phyloP scores from a whole-genome alignment of 495 filamentous ascomycete genomes.

The Penicillium antarcticum region DNA sequence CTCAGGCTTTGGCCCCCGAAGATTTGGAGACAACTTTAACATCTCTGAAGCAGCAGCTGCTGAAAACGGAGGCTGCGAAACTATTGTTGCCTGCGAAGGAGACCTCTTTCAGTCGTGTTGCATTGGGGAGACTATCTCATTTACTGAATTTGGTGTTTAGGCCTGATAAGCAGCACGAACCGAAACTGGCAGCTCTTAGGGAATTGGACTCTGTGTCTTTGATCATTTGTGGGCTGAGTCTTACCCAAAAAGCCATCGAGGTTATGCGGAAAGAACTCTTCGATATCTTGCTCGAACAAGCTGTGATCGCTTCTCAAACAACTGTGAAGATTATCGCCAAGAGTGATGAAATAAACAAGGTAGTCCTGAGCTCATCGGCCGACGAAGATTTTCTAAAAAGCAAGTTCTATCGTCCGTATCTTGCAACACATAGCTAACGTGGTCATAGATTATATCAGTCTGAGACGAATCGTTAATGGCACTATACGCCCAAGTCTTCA shows the following conservation, averaged over 20 bases:
- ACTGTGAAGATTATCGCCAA: neutral
- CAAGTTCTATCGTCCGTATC: neutral
- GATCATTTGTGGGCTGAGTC: neutral
- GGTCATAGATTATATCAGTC: neutral
- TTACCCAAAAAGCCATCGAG: neutral
- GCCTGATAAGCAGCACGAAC: neutral
- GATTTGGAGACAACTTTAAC: neutral
- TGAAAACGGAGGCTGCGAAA: neutral
- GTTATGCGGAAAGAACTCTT: neutral
- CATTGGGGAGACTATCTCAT: neutral
- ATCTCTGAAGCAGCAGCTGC: neutral
- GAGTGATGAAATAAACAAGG: neutral
- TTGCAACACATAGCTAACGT: neutral
- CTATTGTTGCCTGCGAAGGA: neutral
- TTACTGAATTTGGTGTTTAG: neutral
- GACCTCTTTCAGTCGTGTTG: neutral
- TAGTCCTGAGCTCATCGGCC: neutral
- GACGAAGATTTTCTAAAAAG: neutral
- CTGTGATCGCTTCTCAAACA: neutral
- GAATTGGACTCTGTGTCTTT: neutral
- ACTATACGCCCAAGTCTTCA: neutral
- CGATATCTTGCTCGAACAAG: neutral
- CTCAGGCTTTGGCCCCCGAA: neutral
- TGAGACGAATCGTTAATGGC: neutral
- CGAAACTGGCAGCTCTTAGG: neutral